Base-by-base conservation (phyloP, 176 grass and related monocot genomes). In the Musa schizocarpa region DNA sequence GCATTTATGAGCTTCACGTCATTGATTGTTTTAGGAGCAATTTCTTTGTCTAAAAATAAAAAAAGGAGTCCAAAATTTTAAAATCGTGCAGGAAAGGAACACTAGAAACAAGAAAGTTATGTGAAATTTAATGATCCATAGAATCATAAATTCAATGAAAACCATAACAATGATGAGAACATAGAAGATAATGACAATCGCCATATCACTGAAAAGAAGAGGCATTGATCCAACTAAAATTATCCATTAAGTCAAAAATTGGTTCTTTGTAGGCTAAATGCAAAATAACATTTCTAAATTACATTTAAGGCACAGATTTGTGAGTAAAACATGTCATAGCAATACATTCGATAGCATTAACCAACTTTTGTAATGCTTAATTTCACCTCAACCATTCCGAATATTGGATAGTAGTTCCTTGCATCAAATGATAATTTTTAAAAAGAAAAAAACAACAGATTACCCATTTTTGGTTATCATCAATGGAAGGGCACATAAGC, bases 1-100 rank as follows among this genome's bases (percentile, higher is more conserved):
- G 10, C 68, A 70, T 70, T 70, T 70, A 70, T 70, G 43, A 70
- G 68, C 48, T 51, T 70, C 16, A 70, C 19, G 50, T 70, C 68
- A 70, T 70, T 70, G 50, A 70, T 70, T 50, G 68, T 70, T 51
- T 11, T 70, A 50, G 68, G 68, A 51, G 43, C 34, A 20, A 70
- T 51, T 49, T 70, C 68, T 51, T 70, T 51, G 43, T 20, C 68
- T 70, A 20, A 43, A 51, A 70, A 50, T 70, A 70, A 70, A 70
- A 70, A 26, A 25, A 13, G 29, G 13, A 26, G 11, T 11, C 23
- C 1, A 26, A 11, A 27, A 26, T 0, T 65, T 43, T 43, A 43
- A 43, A 43, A 43, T 43, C 34, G 6, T 43, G 34, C 34, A 43
- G 34, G 34, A 0, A 43, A 43, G 4, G 34, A 65, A 11, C 21